Base-by-base conservation (phyloP, 2,329 filamentous ascomycete genomes). In the Beauveria sp. region DNA sequence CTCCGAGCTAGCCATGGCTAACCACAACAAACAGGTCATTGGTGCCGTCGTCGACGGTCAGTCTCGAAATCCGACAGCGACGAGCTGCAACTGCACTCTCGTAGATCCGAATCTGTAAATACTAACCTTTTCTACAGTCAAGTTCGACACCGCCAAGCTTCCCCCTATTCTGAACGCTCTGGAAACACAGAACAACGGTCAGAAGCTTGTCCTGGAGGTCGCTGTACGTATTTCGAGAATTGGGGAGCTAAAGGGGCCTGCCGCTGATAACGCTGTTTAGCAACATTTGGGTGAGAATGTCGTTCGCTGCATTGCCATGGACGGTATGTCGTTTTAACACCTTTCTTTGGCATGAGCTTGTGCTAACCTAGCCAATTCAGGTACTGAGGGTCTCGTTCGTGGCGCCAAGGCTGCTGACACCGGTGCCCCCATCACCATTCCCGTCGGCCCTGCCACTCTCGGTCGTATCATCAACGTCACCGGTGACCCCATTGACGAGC, bases 381-480 rank as follows among this genome's bases (percentile, higher is more conserved):
- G 91, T 96, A 99, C 93, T 77, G 94, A 97, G 85, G 94, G 94
- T 94, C 91, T 99, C 72, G 90, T 93, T 77, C 93, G 94, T 86
- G 94, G 94, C 76, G 81, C 87, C 75, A 84, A 85, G 78, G 91
- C 88, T 70, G 79, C 78, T 72, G 94, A 99, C 80, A 97, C 93
- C 76, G 94, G 94, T 77, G 82, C 86, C 70, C 94, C 94, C 76
- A 99, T 99, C 84, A 92, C 85, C 80, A 92, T 99, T 73, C 93
- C 93, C 76, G 93, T 97, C 80, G 94, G 94, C 73, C 85, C 86
- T 76, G 90, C 83, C 77, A 96, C 92, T 70, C 90, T 99, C 71
- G 94, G 94, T 75, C 94, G 94, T 84, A 99, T 99, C 86, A 92
- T 99, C 84, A 99, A 99, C 87, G 94, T 99, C 82, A 99, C 94